A percentile compares a stretch with the other conserved stretches of the same genome.
Conservation (phyloP, 2,329 filamentous ascomycete genomes). For the Neonectria magnoliae region DNA sequence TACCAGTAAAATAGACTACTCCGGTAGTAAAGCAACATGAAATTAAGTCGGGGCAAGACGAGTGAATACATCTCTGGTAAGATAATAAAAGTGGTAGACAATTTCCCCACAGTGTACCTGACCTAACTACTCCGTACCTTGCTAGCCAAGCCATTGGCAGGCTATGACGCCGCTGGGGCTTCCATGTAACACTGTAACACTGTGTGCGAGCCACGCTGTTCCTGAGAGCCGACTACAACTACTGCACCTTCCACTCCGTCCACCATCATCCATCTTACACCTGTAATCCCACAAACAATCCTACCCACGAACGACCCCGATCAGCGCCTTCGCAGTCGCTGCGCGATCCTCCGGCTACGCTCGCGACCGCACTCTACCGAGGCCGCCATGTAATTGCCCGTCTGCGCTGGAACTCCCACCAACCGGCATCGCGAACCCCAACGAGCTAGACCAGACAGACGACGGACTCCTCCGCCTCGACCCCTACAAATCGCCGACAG, state of each 20-base stretch:
- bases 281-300: slow-evolving; percentile 3
- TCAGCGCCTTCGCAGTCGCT: not conserved
- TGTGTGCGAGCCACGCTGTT: slow-evolving; percentile 20
- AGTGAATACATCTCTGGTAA: no score
- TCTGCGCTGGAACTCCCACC: slow-evolving; percentile 8
- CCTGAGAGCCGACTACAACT: slow-evolving; percentile 6
- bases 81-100: not conserved
- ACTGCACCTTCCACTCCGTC: not conserved
- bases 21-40: no score
- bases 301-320: not conserved
- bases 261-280: not conserved
- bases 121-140: not conserved
- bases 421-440: slow-evolving; percentile 8
- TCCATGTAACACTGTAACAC: not conserved
- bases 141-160: no score
- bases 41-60: no score
- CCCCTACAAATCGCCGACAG: slow-evolving; percentile 3
- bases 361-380: not conserved
- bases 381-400: slow-evolving; percentile 25
- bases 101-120: not conserved
- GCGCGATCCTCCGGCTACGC: not conserved
- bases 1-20: no score
- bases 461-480: slow-evolving; percentile 2
- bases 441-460: slow-evolving; percentile 11
- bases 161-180: slow-evolving; percentile 11